A percentile compares a stretch with the other conserved stretches of the same genome.
Conservation (phyloP, 2,329 filamentous ascomycete genomes). For the Fusarium sp. region DNA sequence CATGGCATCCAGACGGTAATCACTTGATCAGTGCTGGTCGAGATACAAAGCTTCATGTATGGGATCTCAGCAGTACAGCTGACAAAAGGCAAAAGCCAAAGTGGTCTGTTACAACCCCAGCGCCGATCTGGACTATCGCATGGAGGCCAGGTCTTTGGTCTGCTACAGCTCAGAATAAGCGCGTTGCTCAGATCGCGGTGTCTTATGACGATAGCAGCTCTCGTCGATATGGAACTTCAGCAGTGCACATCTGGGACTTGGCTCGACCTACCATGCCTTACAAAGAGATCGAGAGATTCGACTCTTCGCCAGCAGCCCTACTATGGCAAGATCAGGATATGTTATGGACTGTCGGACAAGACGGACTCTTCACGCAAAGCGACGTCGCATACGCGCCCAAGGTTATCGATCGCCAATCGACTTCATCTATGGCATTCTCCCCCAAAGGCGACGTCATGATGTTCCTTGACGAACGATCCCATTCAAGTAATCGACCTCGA, state of each 20-base stretch:
- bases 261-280: slow-evolving; percentile 74
- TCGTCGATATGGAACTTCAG: slow-evolving; percentile 66
- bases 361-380: slow-evolving; percentile 72
- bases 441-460: slow-evolving; percentile 69
- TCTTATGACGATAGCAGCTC: slow-evolving; percentile 69
- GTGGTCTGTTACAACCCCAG: slow-evolving; percentile 70
- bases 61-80: slow-evolving; percentile 70
- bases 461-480: slow-evolving; percentile 69
- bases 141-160: slow-evolving; percentile 76
- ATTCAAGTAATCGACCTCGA: slow-evolving; percentile 55
- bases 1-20: slow-evolving; percentile 76
- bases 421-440: slow-evolving; percentile 71
- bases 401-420: slow-evolving; percentile 70
- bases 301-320: slow-evolving; percentile 66
- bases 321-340: slow-evolving; percentile 74
- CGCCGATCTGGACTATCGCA: slow-evolving; percentile 67
- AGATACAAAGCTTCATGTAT: slow-evolving; percentile 72
- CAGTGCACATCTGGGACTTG: slow-evolving; percentile 76
- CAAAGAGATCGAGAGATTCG: slow-evolving; percentile 72
- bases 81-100: slow-evolving; percentile 74
- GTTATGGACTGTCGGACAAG: slow-evolving; percentile 73
- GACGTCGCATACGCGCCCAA: slow-evolving; percentile 73
- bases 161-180: slow-evolving; percentile 68
- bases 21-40: slow-evolving; percentile 72
- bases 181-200: slow-evolving; percentile 71